Percentiles rank a stretch among this genome's conserved stretches.
Conservation (phyloP, 345 rosid genomes). For the Salix udensis region DNA sequence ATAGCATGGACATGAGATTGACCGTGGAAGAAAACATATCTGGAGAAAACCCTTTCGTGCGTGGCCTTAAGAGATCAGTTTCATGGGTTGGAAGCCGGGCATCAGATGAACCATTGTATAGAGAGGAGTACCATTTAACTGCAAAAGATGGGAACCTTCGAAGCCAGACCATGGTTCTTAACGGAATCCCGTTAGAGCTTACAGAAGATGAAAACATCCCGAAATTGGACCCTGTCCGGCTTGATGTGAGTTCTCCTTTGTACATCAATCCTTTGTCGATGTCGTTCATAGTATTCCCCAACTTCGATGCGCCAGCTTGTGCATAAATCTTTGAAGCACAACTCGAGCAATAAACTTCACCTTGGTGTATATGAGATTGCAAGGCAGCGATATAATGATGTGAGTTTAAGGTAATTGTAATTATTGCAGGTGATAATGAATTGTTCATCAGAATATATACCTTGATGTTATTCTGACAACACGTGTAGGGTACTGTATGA, state of each 20-base stretch:
- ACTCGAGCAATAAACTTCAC: background rate
- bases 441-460: background rate
- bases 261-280: conserved; percentile 54
- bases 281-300: conserved; percentile 71
- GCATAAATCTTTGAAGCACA: conserved; percentile 21
- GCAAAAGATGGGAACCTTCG: conserved; percentile 58
- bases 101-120: conserved; percentile 30
- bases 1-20: conserved; percentile 36
- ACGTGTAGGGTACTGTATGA: too few relatives aligned
- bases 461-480: background rate
- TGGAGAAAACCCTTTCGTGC: conserved; percentile 35
- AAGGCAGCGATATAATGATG: background rate
- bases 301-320: conserved; percentile 74
- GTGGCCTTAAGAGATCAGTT: conserved; percentile 51
- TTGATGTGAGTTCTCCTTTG: conserved; percentile 45
- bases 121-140: conserved; percentile 92
- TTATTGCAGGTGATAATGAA: conserved; percentile 1
- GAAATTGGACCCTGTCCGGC: conserved; percentile 48
- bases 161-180: conserved; percentile 70
- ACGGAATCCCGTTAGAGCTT: conserved; percentile 62
- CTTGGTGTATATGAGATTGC: background rate
- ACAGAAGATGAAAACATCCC: conserved; percentile 55
- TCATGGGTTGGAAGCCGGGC: conserved; percentile 60
- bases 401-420: conserved; percentile 9
- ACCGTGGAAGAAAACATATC: conserved; percentile 4